These are phyloP conservation scores for Eragrostis nindensis DNA, from an alignment of 176 grass and related monocot genomes.

Conservation along the genomic window DNA sequence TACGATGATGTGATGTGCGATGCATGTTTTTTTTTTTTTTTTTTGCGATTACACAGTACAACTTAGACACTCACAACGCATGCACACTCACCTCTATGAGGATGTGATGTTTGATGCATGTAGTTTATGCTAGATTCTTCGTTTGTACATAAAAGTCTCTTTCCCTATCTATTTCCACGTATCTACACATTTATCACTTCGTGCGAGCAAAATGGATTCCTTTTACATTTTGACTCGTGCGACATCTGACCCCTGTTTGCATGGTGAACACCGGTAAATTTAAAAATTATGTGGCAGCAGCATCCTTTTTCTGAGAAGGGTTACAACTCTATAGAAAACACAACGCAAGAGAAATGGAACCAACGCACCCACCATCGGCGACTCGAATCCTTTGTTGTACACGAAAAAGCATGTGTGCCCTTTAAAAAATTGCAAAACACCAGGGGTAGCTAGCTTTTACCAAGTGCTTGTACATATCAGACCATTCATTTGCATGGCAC, in stretches of 20 bases:
- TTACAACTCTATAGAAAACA: neutral
- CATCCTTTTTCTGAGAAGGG: slow-evolving; percentile 21
- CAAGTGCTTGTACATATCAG: slow-evolving; percentile 44
- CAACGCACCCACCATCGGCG: neutral
- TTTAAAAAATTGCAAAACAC: slow-evolving; percentile 38
- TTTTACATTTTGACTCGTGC: neutral
- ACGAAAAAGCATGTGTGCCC: slow-evolving; percentile 5
- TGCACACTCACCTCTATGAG: no score
- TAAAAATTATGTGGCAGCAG: slow-evolving; percentile 3
- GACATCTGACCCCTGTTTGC: slow-evolving; percentile 3
- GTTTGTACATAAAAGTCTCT: neutral
- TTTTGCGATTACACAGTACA: no score
- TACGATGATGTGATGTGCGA: no score
- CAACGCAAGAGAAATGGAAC: neutral
- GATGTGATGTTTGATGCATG: neutral
- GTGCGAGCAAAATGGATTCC: neutral
- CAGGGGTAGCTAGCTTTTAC: slow-evolving; percentile 15
- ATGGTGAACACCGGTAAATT: slow-evolving; percentile 12
- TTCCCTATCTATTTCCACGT: neutral
- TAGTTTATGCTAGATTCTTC: neutral
- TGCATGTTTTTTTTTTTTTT: no score
- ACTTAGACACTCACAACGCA: no score
- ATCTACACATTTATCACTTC: neutral
- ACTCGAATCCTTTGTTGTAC: neutral
- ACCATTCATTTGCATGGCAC: slow-evolving; percentile 28